Conservation (phyloP, 2,329 filamentous ascomycete species). For the Gnomoniopsis sp. region DNA sequence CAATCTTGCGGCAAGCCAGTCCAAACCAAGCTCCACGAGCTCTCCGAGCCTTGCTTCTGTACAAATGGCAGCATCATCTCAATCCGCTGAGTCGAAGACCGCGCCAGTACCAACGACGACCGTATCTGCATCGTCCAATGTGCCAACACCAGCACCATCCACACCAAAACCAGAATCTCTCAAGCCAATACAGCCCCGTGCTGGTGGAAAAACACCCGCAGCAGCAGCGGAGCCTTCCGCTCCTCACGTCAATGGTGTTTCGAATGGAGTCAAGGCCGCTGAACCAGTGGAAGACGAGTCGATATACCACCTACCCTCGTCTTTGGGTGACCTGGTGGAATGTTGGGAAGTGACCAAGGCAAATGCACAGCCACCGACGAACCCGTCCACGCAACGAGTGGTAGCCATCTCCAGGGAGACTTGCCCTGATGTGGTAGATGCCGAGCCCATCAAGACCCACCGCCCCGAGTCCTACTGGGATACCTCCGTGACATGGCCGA, state of each 20-base stretch:
- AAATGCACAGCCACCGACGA: constrained; percentile 54
- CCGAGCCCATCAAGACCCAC: constrained; percentile 80
- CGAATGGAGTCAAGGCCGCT: constrained; percentile 48
- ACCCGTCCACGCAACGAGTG: constrained; percentile 68
- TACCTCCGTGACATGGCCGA: constrained; percentile 71
- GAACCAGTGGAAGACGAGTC: constrained; percentile 65
- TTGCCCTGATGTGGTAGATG: constrained; percentile 72
- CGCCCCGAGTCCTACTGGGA: constrained; percentile 77
- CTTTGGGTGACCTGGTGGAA: constrained; percentile 84
- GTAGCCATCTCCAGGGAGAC: constrained; percentile 71
- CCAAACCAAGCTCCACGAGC: constrained; percentile 53
- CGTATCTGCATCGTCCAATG: constrained; percentile 26
- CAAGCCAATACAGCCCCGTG: constrained; percentile 35
- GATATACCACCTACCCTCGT: constrained; percentile 87
- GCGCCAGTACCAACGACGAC: constrained; percentile 29
- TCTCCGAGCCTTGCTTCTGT: constrained; percentile 48
- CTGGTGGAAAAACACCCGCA: constrained; percentile 41
- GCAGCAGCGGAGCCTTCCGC: constrained; percentile 38
- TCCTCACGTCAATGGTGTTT: constrained; percentile 49
- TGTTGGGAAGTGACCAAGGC: constrained; percentile 83
- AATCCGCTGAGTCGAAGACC: constrained; percentile 31
- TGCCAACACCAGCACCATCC: constrained; percentile 24
- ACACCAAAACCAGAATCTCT: constrained; percentile 30
- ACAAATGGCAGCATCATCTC: constrained; percentile 40
- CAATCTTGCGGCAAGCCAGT: constrained; percentile 47